Base-by-base conservation (phyloP, 1,284 basidiomycete species). In the Cystobasidium pallidum region DNA sequence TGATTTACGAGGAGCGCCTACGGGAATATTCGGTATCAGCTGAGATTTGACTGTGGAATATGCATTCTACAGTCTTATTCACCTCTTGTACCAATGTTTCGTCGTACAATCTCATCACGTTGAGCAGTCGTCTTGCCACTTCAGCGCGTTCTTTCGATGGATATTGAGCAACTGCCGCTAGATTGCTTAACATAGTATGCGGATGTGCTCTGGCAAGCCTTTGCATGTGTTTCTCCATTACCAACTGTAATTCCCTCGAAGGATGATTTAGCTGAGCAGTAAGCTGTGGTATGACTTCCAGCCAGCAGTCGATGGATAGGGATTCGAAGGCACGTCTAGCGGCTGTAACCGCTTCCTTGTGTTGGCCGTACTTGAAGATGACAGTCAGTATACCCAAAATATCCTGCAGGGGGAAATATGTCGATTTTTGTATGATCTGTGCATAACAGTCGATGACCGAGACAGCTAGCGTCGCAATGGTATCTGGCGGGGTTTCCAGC, bases 281-380 rank as follows among this genome's bases (percentile, higher is more conserved):
- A 26, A 74, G 41, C 57, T 74, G 73, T n/a, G 73, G 73, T 6
- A 70, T 28, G 13, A 59, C 61, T 45, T 62, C 55, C 0, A 74
- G 52, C 39, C 58, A 74, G 30, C 59, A 58, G 26, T 74, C 65
- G 19, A 64, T 70, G 24, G 59, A 51, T 19, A 74, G 47, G 4
- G 39, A 58, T n/a, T 54, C 45, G 41, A 68, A 66, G n/a, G 59
- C 73, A 7, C 52, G 45, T 34, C 26, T 52, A 6, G 62, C 61
- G 17, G 52, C 65, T 11, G n/a, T 43, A 32, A 59, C 73, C 3
- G 68, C 52, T 26, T 71, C 66, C 28, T 21, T 62, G 21, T 71
- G 67, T 21, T 68, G 52, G 10, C 73, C 73, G 49, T 70, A 65
- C 21, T 63, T 70, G 43, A 70, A 65, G n/a, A 74, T 55, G 11